These are phyloP conservation scores for Ogataea pini DNA, from an alignment of 805 yeast species.

Conservation along the genomic window DNA sequence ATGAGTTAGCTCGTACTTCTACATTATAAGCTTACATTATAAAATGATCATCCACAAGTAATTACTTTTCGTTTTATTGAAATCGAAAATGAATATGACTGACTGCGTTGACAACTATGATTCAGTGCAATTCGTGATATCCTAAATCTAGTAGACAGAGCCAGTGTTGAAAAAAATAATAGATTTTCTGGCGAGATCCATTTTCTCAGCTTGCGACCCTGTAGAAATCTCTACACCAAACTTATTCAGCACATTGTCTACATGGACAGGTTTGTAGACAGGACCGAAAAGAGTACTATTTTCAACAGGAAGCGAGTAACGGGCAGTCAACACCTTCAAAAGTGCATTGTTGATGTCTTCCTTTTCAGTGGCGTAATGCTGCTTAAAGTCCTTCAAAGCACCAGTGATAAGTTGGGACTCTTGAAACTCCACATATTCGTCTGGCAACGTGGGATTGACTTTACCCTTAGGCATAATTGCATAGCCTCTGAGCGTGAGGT, in stretches of 20 bases:
- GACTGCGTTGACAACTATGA: no score
- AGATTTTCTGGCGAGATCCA: not conserved
- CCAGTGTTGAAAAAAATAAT: conserved; percentile 5
- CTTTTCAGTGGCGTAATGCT: not conserved
- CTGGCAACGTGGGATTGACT: not conserved
- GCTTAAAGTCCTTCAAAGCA: not conserved
- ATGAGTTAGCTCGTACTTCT: no score
- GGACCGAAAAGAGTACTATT: not conserved
- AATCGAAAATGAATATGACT: no score
- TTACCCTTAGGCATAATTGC: conserved; percentile 7
- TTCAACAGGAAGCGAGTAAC: not conserved
- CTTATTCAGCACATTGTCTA: not conserved
- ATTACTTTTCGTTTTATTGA: no score
- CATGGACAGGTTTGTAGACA: not conserved
- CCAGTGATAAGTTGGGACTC: conserved; percentile 1
- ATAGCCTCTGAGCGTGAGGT: conserved; percentile 4
- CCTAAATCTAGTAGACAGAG: not conserved
- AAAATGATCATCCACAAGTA: no score
- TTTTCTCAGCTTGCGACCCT: not conserved
- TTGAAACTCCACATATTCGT: conserved; percentile 2
- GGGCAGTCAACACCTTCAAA: not conserved
- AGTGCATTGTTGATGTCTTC: conserved; percentile 1
- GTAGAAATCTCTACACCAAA: conserved; percentile 1
- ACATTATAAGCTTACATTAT: no score
- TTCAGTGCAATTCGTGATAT: no score